Base-by-base conservation (phyloP, 805 yeast species). In the Pachysolen tannophilus region DNA sequence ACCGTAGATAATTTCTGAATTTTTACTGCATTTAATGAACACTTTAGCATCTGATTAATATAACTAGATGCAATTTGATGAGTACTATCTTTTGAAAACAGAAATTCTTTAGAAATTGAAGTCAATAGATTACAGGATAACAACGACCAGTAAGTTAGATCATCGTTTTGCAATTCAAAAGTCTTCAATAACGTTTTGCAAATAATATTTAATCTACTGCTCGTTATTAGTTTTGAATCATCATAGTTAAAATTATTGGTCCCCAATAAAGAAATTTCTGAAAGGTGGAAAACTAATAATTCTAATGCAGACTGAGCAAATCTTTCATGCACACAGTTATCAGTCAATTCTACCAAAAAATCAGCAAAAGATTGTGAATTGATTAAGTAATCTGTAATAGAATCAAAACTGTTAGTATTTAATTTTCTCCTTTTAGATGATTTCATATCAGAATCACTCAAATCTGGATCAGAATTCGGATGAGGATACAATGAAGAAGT, bases 1-100 rank as follows among this genome's bases (percentile, higher is more conserved):
- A 53, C 34, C 4, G 37, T 43, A 17, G 52, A 48, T 5, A 55
- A 38, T 2, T 37, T 35, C 8, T 43, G 48, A 17, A 52, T 50
- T 29, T 65, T 68, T 18, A 70, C 33, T 34, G 57, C 45, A 13
- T 61, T 65, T 5, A 69, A 44, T 15, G 63, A 41, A 20, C 60
- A 44, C 30, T 61, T 65, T 25, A 65, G 31, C 4, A 60, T 24
- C 33, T 52, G 63, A 20, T 44, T 46, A 5, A 39, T 27, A 23
- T 20, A 18, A 29, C 18, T 13, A 18, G 20, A 23, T 11, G 13
- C 26, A 23, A 14, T 5, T 18, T 28, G 21, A 9, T 8, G 21
- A 28, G 11, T 20, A 13, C 16, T 13, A 33, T 18, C 6, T 5
- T 24, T 14, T n/a, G 20, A n/a, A n/a, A n/a, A n/a, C n/a, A n/a